phyloP scores from a whole-genome alignment of 202 grass and related monocot genomes.

The Carex sylvatica region DNA sequence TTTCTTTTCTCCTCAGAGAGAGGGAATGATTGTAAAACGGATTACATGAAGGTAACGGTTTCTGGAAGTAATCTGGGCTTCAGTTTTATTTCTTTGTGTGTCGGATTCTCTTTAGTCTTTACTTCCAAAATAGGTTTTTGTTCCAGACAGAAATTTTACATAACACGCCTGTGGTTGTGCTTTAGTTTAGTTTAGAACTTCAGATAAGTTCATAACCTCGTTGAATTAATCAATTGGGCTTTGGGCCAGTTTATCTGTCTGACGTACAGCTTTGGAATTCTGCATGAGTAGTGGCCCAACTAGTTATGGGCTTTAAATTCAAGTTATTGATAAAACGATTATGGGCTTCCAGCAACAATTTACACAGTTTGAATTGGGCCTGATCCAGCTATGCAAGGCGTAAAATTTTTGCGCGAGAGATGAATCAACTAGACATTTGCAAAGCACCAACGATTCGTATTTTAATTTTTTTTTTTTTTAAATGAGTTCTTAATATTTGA shows the following conservation, averaged over 20 bases:
- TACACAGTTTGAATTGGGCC: neutral
- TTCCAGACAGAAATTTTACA: constrained; percentile 9
- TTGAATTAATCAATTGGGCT: constrained; percentile 21
- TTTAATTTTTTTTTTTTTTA: too few species aligned
- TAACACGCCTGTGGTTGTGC: neutral
- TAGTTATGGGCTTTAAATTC: neutral
- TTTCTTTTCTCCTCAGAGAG: constrained; percentile 1
- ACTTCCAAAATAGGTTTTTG: constrained; percentile 26
- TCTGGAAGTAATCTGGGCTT: constrained; percentile 14
- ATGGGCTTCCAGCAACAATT: neutral
- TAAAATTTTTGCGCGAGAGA: too few species aligned
- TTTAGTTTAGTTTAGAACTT: neutral
- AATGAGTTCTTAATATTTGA: too few species aligned
- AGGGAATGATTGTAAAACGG: constrained; percentile 23
- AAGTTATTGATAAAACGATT: neutral
- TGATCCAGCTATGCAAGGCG: too few species aligned
- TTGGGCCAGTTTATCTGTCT: neutral
- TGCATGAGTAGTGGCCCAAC: neutral
- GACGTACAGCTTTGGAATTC: neutral
- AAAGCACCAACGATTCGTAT: too few species aligned
- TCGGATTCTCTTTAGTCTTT: constrained; percentile 34
- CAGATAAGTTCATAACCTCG: neutral
- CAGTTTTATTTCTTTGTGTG: constrained; percentile 23
- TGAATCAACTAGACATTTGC: too few species aligned
- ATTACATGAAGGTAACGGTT: constrained; percentile 26